A percentile compares a stretch with the other conserved stretches of the same genome.
Conservation (phyloP, 495 filamentous ascomycete genomes). For the Pyrenopolyporus hunteri region DNA sequence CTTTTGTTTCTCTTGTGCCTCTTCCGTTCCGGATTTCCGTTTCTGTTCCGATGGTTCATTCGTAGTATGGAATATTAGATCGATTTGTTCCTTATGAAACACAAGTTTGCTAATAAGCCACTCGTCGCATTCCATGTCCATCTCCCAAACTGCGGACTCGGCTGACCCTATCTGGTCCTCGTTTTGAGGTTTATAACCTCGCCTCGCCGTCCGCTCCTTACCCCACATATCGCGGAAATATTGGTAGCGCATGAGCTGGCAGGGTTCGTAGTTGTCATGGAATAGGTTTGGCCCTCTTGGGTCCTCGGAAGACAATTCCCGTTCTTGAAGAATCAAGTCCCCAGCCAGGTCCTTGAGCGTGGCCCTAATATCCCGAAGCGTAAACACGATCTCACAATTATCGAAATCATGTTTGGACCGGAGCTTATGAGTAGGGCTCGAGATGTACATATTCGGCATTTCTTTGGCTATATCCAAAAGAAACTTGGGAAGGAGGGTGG, state of each 20-base stretch:
- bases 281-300: constrained; percentile 18
- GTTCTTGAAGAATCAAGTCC: not conserved
- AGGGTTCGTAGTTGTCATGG: constrained; percentile 32
- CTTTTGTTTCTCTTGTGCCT: constrained; percentile 13
- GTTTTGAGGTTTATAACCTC: not conserved
- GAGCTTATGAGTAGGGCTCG: constrained; percentile 50
- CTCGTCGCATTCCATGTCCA: constrained; percentile 39
- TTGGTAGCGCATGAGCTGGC: constrained; percentile 46
- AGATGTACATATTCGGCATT: constrained; percentile 59
- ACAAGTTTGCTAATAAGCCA: constrained; percentile 59
- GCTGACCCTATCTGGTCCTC: not conserved
- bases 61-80: constrained; percentile 20
- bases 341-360: constrained; percentile 16
- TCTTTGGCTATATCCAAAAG: constrained; percentile 57
- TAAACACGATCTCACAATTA: constrained; percentile 57
- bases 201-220: constrained; percentile 12
- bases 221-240: constrained; percentile 44
- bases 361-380: constrained; percentile 44
- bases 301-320: constrained; percentile 26
- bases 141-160: constrained; percentile 18
- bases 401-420: constrained; percentile 41
- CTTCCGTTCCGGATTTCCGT: constrained; percentile 5
- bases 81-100: constrained; percentile 55
- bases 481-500: constrained; percentile 55
- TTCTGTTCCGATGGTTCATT: not conserved